Evolutionary conservation across 2,329 filamentous ascomycete species (phyloP).

Genomic region (Volutella citrinella): DNA sequence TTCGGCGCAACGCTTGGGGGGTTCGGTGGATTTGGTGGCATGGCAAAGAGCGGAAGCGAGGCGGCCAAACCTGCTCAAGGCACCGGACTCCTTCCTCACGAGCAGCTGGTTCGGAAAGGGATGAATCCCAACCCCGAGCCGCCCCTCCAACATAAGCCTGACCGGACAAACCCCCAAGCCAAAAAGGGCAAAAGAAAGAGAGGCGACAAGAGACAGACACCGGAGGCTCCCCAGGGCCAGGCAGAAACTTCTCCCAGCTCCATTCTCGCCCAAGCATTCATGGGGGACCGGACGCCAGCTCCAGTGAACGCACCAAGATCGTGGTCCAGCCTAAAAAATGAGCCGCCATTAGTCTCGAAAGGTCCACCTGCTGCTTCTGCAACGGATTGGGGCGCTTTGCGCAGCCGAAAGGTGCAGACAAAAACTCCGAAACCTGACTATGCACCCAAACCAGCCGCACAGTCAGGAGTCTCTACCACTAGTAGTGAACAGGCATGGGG

Average conservation of each 20-base stretch:
- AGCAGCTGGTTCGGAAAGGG: no score
- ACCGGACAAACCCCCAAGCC: no score
- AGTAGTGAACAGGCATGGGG: constrained; percentile 18
- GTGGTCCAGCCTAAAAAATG: constrained; percentile 20
- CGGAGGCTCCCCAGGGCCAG: constrained; percentile 9
- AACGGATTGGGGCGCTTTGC: constrained; percentile 22
- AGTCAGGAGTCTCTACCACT: no score
- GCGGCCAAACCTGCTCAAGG: no score
- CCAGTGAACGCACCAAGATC: constrained; percentile 24
- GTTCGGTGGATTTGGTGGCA: no score
- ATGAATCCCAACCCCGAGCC: no score
- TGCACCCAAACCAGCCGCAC: no score
- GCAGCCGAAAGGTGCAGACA: constrained; percentile 18
- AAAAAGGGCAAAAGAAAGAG: no score
- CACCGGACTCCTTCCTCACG: no score
- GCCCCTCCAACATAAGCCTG: no score
- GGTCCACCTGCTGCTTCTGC: not conserved
- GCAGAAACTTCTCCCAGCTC: constrained; percentile 15
- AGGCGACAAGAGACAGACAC: constrained; percentile 10
- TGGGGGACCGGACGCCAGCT: constrained; percentile 22
- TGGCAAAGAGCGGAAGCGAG: no score
- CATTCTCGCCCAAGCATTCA: constrained; percentile 33
- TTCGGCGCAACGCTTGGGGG: no score
- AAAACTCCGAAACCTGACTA: constrained; percentile 10
- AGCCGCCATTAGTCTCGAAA: constrained; percentile 9